Conservation (phyloP, 192 early-diverging fungal species). For the Radiomyces spectabilis region DNA sequence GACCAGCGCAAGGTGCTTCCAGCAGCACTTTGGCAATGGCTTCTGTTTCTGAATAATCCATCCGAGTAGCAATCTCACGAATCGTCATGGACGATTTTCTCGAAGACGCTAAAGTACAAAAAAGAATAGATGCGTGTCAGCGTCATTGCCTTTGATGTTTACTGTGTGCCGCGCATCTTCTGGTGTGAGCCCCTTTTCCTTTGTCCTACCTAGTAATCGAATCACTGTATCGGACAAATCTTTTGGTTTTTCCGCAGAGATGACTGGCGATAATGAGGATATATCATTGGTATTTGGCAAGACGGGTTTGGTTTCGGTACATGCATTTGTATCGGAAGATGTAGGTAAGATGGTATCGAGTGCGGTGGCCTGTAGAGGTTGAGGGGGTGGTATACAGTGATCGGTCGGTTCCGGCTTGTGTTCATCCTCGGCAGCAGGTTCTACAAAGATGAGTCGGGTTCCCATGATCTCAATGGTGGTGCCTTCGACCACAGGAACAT, state of each 20-base stretch:
- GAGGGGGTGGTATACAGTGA: no score
- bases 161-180: neutral
- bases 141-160: neutral
- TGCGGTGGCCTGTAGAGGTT: no score
- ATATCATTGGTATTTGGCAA: no score
- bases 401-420: no score
- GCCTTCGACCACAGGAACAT: constrained; percentile 9
- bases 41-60: constrained; percentile 8
- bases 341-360: no score
- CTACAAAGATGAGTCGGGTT: constrained; percentile 10
- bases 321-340: no score
- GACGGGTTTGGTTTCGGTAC: no score
- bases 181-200: no score
- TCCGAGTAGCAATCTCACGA: constrained; percentile 24
- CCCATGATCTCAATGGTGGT: constrained; percentile 13
- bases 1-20: constrained; percentile 25
- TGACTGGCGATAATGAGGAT: no score
- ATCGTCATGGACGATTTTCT: constrained; percentile 43
- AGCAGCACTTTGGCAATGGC: constrained; percentile 21
- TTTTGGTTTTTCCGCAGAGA: neutral
- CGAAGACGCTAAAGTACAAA: constrained; percentile 23
- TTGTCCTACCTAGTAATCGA: constrained; percentile 4
- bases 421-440: no score
- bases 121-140: neutral
- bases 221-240: constrained; percentile 1